Conservation (phyloP, 2,329 filamentous ascomycete species). For the Paracorniculantispora psalliotae region DNA sequence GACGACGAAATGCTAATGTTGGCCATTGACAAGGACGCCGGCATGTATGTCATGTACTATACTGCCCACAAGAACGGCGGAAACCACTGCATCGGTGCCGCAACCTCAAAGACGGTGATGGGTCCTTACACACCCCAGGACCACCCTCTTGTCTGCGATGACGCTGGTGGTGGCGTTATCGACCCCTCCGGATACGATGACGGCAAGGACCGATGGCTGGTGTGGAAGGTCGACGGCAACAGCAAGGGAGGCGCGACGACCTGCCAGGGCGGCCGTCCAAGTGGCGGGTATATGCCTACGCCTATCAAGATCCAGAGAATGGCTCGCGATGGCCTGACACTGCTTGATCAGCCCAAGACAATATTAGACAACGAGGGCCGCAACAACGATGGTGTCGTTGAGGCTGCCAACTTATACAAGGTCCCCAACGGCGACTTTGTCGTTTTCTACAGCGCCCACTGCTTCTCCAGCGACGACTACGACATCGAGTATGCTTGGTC, state of each 20-base stretch:
- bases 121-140: conserved; percentile 5
- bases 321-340: conserved; percentile 4
- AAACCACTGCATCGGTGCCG: conserved; percentile 13
- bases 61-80: conserved; percentile 3
- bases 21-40: not conserved
- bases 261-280: conserved; percentile 6
- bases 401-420: conserved; percentile 11
- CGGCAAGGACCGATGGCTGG: conserved; percentile 1
- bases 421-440: conserved; percentile 11
- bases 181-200: conserved; percentile 11
- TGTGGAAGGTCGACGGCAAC: conserved; percentile 12
- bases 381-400: conserved; percentile 11
- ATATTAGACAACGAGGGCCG: conserved; percentile 10
- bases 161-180: not conserved
- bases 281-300: conserved; percentile 9
- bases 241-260: conserved; percentile 13
- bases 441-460: conserved; percentile 14
- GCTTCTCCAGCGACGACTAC: conserved; percentile 13
- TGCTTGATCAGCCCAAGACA: conserved; percentile 2
- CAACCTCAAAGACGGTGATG: conserved; percentile 9
- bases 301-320: conserved; percentile 14
- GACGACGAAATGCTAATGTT: not conserved
- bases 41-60: conserved; percentile 13
- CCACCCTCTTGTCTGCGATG: conserved; percentile 8
- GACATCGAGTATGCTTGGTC: conserved; percentile 13